Percentiles rank a stretch among this genome's conserved stretches.
Conservation (phyloP, 768 basidiomycete species). For the Trametes gibbosa region DNA sequence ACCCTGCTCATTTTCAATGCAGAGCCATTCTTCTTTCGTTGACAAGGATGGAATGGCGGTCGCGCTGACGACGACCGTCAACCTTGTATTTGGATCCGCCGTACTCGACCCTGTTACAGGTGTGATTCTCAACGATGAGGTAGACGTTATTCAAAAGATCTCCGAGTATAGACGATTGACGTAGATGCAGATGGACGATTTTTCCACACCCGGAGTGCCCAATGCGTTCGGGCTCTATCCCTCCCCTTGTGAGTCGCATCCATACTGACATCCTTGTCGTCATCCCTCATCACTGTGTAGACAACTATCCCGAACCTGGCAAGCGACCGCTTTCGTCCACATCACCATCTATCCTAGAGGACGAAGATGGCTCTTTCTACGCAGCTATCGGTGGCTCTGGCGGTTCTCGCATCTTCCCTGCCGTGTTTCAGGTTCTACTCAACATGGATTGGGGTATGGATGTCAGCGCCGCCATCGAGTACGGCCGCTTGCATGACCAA, state of each 20-base stretch:
- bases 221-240: slow-evolving; percentile 83
- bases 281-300: slow-evolving; percentile 35
- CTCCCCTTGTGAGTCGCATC: slow-evolving; percentile 75
- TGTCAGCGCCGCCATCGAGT: slow-evolving; percentile 78
- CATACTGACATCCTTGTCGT: background rate
- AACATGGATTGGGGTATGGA: slow-evolving; percentile 84
- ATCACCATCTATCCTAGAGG: slow-evolving; percentile 74
- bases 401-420: slow-evolving; percentile 79
- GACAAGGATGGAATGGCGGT: slow-evolving; percentile 89
- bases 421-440: slow-evolving; percentile 76
- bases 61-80: slow-evolving; percentile 84
- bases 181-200: slow-evolving; percentile 76
- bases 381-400: slow-evolving; percentile 82
- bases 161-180: background rate
- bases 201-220: slow-evolving; percentile 79
- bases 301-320: slow-evolving; percentile 84
- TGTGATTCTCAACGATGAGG: slow-evolving; percentile 87
- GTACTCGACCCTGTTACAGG: slow-evolving; percentile 88
- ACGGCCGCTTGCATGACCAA: slow-evolving; percentile 82
- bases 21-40: slow-evolving; percentile 84
- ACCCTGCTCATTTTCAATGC: background rate
- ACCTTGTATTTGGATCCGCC: slow-evolving; percentile 83
- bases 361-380: slow-evolving; percentile 69
- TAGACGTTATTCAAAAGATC: slow-evolving; percentile 23
- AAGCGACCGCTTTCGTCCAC: slow-evolving; percentile 93